Evolutionary conservation across 2,329 filamentous ascomycete genomes (phyloP).

Genomic region (Aschersonia sp.): DNA sequence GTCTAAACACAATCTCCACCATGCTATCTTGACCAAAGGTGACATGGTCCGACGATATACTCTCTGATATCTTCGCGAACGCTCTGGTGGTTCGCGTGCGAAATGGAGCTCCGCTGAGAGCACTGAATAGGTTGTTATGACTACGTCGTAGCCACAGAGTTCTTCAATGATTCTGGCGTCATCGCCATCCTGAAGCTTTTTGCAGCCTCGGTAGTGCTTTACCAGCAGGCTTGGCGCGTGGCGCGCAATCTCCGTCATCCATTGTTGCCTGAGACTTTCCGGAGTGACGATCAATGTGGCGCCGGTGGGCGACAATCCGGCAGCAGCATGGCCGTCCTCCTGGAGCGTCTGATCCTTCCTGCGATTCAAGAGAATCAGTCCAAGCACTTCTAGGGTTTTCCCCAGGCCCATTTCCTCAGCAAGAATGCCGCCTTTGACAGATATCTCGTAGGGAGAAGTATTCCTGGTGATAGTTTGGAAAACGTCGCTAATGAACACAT

Average conservation of each 20-base stretch:
- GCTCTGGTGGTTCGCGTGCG: conserved; percentile 53
- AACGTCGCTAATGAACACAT: conserved; percentile 45
- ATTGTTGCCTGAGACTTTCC: conserved; percentile 41
- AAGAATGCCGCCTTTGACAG: conserved; percentile 47
- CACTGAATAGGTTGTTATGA: conserved; percentile 52
- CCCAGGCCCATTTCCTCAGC: conserved; percentile 76
- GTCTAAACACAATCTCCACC: conserved; percentile 72
- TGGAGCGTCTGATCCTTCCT: conserved; percentile 2
- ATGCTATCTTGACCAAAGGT: conserved; percentile 65
- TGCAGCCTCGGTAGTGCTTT: conserved; percentile 40
- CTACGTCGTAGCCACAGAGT: conserved; percentile 39
- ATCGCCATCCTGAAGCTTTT: conserved; percentile 17
- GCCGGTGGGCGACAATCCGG: conserved; percentile 29
- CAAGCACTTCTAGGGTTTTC: conserved; percentile 64
- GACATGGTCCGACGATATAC: conserved; percentile 54
- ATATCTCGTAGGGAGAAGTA: conserved; percentile 24
- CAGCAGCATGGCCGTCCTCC: conserved; percentile 20
- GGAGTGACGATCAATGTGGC: conserved; percentile 51
- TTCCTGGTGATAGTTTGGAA: conserved; percentile 44
- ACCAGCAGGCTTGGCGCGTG: conserved; percentile 44
- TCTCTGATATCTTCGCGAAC: conserved; percentile 49
- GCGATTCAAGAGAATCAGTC: conserved; percentile 51
- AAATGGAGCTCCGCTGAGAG: conserved; percentile 73
- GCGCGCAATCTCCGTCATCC: conserved; percentile 42
- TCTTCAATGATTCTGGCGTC: conserved; percentile 25